Base-by-base conservation (phyloP, 108 stramenopile genomes). In the Skeletonema menzelii region DNA sequence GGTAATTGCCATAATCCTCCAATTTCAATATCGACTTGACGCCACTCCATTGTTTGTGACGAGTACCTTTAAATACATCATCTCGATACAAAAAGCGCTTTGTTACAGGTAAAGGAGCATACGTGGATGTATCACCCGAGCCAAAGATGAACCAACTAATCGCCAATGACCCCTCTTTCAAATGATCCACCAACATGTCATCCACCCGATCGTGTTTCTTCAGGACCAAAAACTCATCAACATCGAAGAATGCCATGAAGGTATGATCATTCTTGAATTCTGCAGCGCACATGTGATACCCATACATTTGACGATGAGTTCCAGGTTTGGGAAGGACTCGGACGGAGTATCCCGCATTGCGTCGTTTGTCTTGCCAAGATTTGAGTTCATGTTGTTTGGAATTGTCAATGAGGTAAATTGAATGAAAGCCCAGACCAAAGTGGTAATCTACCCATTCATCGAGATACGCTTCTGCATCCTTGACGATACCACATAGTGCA, bases 361-460 rank as follows among this genome's bases (percentile, higher is more conserved):
- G 67, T 56, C 72, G 65, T 27, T 57, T 65, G 40, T 80, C 46
- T 27, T 66, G 47, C 85, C 85, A 86, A 2, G 47, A 22, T 17
- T 76, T 27, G 32, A 87, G 58, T 53, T 82, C 80, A 57, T 76
- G 80, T n/a, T 83, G 67, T 0, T 69, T 58, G 2, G 82, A 81
- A 60, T 87, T 87, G 69, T 87, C 87, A 67, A 77, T 74, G 37
- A 87, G 27, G 47, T 80, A 84, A 22, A 87, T 81, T 4, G 72
- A 20, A 15, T 83, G 76, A 66, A 87, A 87, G 17, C 90, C 90
- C 13, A 89, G 61, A 2, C 53, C 70, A 30, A 79, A 35, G 62
- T 91, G 65, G 63, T 88, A 91, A 27, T 89, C 75, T 11, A 87
- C 47, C 87, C 87, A 91, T 56, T 91, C 90, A 57, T 88, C 84